Base-by-base conservation (phyloP, 176 grass and related monocot species). In the Rhipidocladum racemiflorum region DNA sequence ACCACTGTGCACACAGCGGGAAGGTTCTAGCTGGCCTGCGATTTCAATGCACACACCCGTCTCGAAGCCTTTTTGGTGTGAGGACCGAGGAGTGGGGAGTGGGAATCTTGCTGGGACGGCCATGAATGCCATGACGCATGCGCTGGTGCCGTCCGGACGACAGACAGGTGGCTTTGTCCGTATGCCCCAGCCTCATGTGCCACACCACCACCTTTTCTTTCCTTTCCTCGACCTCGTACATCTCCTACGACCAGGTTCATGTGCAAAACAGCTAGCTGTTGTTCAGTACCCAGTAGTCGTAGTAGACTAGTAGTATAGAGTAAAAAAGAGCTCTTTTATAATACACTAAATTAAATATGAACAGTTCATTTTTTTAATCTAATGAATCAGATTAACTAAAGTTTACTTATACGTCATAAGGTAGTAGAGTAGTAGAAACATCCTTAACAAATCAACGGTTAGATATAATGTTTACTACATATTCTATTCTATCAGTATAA, bases 61-160 rank as follows among this genome's bases (percentile, higher is more conserved):
- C 73, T 36, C 51, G 8, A 23, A 16, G 27, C 0, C 14, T 23
- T 59, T 77, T 85, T 20, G 9, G 49, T 46, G 82, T 55, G 46
- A 35, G 24, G 10, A 7, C 72, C 43, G 46, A 35, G 24, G 10
- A 7, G 7, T 27, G 0, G 35, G 49, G 5, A 34, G 55, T 55
- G 53, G 55, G 27, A 53, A 43, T 54, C 71, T 42, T 38, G 61
- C 81, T 25, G 39, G 39, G 38, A 57, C 27, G 13, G 50, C 39
- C 63, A 77, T 84, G 50, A 45, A 67, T 42, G 82, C 45, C 71
- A 66, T 27, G 14, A 7, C 60, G 46, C 44, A 39, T 34, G 36
- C 35, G 28, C 12, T 16, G 18, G 24, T 24, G 72, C 11, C 50
- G 4, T 4, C 36, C 3, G 13, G 62, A 67, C 34, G 48, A 46